Base-by-base conservation (phyloP, 306 rosid genomes). In the Parietaria judaica region DNA sequence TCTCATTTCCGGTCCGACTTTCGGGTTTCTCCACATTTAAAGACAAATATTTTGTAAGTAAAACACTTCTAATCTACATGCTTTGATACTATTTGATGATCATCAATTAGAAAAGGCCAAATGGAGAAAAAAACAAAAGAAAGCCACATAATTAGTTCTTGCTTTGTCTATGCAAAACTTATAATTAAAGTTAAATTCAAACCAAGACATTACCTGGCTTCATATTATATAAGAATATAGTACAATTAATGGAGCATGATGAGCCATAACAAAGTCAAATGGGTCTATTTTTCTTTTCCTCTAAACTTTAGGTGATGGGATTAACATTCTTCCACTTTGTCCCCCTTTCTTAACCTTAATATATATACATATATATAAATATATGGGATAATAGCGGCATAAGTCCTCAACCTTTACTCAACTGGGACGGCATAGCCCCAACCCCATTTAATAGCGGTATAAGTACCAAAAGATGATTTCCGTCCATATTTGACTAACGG, bases 281-380 rank as follows among this genome's bases (percentile, higher is more conserved):
- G 83, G 77, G 85, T 79, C 74, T 77, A 74, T 61, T 74, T 82
- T 62, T 69, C 64, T 81, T 49, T 82, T 84, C 45, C 45, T 67
- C 43, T 73, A 65, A 79, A 83, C 95, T 83, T 85, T 90, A 76
- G 85, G 65, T 80, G 86, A 91, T 85, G 84, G 79, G 82, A 91
- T 85, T 83, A 87, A 81, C 96, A 85, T 91, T 70, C 95, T 67
- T 91, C 97, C 97, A 85, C 97, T 91, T 85, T 91, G 97, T 87
- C 97, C 85, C 96, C 87, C 74, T 71, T 72, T 64, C 80, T 62
- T 70, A 66, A 63, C 75, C 68, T 63, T 55, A 65, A 59, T 15
- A 6, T 41, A 8, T 7, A 16, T 61, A 23, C 31, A 23, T 23
- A 23, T 23, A 23, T 23, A 23, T 23, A 23, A 0, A 23, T 23